These are phyloP conservation scores for Mycena galericulata DNA, from an alignment of 768 basidiomycete species.

Conservation along the genomic window DNA sequence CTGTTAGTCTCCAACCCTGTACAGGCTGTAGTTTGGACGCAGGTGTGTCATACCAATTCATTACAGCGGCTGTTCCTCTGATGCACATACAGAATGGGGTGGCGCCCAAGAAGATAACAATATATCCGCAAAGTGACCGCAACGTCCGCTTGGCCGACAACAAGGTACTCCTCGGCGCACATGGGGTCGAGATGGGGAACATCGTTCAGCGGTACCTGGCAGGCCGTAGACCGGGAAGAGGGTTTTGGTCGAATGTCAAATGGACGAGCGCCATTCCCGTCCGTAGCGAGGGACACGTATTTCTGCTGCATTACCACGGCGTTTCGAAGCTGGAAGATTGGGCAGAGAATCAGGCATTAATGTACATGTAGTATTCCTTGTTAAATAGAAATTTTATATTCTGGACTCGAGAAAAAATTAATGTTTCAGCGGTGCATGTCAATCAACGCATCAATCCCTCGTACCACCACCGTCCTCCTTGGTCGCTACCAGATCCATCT, in stretches of 20 bases:
- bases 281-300: background rate
- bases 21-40: too few relatives aligned
- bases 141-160: background rate
- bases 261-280: background rate
- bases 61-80: too few relatives aligned
- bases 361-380: too few relatives aligned
- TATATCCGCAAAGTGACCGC: background rate
- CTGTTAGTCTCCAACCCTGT: too few relatives aligned
- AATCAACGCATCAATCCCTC: too few relatives aligned
- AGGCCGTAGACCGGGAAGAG: background rate
- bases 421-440: too few relatives aligned
- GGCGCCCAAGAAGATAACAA: background rate
- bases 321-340: background rate
- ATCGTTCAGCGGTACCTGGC: background rate
- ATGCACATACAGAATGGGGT: background rate
- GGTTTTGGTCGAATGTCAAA: background rate
- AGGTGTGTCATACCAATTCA: too few relatives aligned
- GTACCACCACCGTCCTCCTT: too few relatives aligned
- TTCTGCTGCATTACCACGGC: background rate
- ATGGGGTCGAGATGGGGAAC: background rate
- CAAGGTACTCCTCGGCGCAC: background rate
- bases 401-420: too few relatives aligned
- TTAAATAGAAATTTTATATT: too few relatives aligned
- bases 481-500: too few relatives aligned
- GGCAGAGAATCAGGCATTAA: background rate